Evolutionary conservation across 1,284 basidiomycete genomes (phyloP).

Genomic region (Cryptococcus sp.): DNA sequence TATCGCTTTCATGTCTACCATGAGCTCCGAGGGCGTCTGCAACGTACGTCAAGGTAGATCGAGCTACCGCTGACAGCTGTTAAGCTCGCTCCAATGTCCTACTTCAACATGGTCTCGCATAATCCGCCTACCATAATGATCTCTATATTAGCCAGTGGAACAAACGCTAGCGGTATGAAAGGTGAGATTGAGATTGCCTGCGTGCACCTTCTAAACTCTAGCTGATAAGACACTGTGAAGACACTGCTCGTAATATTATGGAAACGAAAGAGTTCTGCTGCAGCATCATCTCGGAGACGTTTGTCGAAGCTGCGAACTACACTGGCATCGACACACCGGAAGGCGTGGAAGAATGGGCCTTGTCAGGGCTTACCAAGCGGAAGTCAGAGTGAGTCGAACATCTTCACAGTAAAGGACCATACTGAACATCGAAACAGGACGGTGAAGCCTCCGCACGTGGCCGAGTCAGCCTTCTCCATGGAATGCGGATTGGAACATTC

Average conservation of each 20-base stretch:
- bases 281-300: constrained; percentile 73
- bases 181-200: constrained; percentile 15
- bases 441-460: constrained; percentile 68
- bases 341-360: constrained; percentile 68
- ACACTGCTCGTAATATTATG: constrained; percentile 69
- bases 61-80: constrained; percentile 10
- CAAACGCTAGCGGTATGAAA: constrained; percentile 29
- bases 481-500: constrained; percentile 68
- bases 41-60: constrained; percentile 62
- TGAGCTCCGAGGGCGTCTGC: constrained; percentile 59
- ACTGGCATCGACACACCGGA: constrained; percentile 67
- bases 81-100: constrained; percentile 51
- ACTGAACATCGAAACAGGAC: constrained; percentile 22
- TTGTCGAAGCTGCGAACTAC: constrained; percentile 70
- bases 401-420: neutral
- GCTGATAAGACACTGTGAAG: constrained; percentile 52
- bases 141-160: constrained; percentile 56
- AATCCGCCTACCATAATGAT: constrained; percentile 69
- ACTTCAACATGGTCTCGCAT: constrained; percentile 57
- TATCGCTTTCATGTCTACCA: constrained; percentile 71
- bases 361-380: constrained; percentile 68
- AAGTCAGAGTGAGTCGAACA: constrained; percentile 60
- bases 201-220: too few species aligned
- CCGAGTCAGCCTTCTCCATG: constrained; percentile 69
- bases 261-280: constrained; percentile 70